These are phyloP conservation scores for Gleditsia sinensis DNA, from an alignment of 306 rosid genomes.

Conservation along the genomic window DNA sequence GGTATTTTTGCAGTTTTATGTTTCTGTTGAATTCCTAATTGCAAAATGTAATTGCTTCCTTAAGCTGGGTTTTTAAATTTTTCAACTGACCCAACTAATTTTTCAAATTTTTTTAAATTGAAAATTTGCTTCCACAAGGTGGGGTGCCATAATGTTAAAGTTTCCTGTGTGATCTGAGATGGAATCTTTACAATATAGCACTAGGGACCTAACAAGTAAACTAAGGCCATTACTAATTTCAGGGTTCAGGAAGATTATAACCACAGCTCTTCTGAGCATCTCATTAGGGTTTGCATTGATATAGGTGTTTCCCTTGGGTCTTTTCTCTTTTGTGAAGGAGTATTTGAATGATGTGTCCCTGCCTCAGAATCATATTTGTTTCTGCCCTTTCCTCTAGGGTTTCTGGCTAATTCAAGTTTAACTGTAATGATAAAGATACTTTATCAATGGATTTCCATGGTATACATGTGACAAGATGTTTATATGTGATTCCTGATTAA, in stretches of 20 bases:
- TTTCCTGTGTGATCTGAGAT: conserved; percentile 26
- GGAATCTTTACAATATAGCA: background rate
- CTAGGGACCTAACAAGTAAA: background rate
- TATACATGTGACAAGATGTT: background rate
- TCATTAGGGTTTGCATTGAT: conserved; percentile 16
- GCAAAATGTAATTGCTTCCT: background rate
- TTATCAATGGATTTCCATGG: background rate
- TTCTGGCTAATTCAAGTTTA: background rate
- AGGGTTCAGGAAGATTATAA: background rate
- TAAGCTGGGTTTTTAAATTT: too few species aligned
- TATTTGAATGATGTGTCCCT: background rate
- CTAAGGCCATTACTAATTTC: conserved; percentile 10
- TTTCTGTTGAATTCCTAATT: background rate
- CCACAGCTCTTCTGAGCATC: background rate
- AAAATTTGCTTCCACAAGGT: background rate
- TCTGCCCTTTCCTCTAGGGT: conserved; percentile 7
- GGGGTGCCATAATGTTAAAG: conserved; percentile 18
- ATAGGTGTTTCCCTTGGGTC: background rate
- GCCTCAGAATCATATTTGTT: conserved; percentile 1
- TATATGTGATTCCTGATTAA: background rate
- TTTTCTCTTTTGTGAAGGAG: background rate
- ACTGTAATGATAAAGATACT: conserved; percentile 10
- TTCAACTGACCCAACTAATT: background rate
- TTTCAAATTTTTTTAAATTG: background rate
- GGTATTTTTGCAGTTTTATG: conserved; percentile 11